Percentiles rank a stretch among this genome's conserved stretches.
phyloP scores from a whole-genome alignment of 495 filamentous ascomycete species.

The Neurospora africana region DNA sequence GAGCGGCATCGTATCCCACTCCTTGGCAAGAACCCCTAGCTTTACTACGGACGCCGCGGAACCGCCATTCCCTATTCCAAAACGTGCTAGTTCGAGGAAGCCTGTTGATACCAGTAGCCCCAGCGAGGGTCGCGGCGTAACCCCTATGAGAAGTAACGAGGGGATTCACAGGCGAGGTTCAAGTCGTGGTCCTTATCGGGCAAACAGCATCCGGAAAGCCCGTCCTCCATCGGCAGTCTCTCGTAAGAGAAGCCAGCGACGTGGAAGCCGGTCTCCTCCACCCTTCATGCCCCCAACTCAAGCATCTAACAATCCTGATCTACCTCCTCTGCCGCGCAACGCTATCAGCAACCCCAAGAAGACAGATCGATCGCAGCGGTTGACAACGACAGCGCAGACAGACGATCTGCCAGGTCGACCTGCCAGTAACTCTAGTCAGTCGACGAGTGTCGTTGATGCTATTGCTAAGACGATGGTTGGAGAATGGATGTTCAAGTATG shows the following conservation, averaged over 20 bases:
- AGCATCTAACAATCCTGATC: constrained; percentile 55
- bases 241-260: constrained; percentile 35
- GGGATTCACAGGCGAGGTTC: constrained; percentile 30
- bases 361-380: constrained; percentile 40
- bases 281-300: constrained; percentile 55
- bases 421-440: constrained; percentile 49
- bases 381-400: constrained; percentile 45
- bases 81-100: constrained; percentile 75
- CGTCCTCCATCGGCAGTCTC: constrained; percentile 69
- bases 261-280: constrained; percentile 53
- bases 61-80: constrained; percentile 86
- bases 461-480: constrained; percentile 98
- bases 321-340: constrained; percentile 65
- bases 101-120: constrained; percentile 53
- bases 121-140: constrained; percentile 60
- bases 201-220: constrained; percentile 63
- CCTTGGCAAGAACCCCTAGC: constrained; percentile 67
- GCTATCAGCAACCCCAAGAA: constrained; percentile 52
- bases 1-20: constrained; percentile 62
- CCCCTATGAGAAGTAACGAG: constrained; percentile 51
- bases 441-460: constrained; percentile 85
- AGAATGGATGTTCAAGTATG: constrained; percentile 99
- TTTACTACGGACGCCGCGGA: constrained; percentile 48
- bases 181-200: constrained; percentile 33
- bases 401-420: constrained; percentile 41